Percentiles rank a stretch among this genome's conserved stretches.
These are phyloP conservation scores for Fusarium dimerum DNA, from an alignment of 2,329 filamentous ascomycete species.

Conservation along the genomic window DNA sequence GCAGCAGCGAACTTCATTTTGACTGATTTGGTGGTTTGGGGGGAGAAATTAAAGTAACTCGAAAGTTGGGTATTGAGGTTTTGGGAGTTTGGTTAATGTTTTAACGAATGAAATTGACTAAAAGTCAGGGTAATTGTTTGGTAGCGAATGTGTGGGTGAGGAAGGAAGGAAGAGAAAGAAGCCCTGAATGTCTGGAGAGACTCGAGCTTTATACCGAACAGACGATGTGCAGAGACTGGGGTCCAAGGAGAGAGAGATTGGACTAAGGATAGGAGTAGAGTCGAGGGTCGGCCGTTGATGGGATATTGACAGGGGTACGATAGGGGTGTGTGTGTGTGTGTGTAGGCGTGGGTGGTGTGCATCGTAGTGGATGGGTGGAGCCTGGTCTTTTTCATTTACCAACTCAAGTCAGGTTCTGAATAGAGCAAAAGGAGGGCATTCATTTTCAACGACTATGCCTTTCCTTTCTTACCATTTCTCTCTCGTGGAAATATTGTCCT, in stretches of 20 bases:
- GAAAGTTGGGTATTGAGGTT: conserved; percentile 34
- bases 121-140: conserved; percentile 24
- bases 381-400: neutral
- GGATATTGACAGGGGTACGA: neutral
- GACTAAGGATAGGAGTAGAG: conserved; percentile 18
- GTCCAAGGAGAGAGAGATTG: conserved; percentile 15
- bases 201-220: conserved; percentile 51
- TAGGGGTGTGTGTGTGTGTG: neutral
- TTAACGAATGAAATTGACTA: conserved; percentile 32
- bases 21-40: conserved; percentile 45
- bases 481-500: too few relatives aligned
- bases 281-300: conserved; percentile 7
- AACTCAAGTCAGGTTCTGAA: neutral
- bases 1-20: conserved; percentile 67
- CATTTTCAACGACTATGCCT: too few relatives aligned
- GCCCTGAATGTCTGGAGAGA: conserved; percentile 37
- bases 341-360: neutral
- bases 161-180: conserved; percentile 39
- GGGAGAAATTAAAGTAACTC: conserved; percentile 39
- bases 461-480: too few relatives aligned
- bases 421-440: too few relatives aligned
- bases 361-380: neutral
- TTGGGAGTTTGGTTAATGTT: conserved; percentile 29
- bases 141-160: conserved; percentile 43
- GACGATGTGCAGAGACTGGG: conserved; percentile 17